Evolutionary conservation across 306 rosid genomes (phyloP), one percentile per base, ranked within the genome.

Genomic region (Cucurbita pepo): DNA sequence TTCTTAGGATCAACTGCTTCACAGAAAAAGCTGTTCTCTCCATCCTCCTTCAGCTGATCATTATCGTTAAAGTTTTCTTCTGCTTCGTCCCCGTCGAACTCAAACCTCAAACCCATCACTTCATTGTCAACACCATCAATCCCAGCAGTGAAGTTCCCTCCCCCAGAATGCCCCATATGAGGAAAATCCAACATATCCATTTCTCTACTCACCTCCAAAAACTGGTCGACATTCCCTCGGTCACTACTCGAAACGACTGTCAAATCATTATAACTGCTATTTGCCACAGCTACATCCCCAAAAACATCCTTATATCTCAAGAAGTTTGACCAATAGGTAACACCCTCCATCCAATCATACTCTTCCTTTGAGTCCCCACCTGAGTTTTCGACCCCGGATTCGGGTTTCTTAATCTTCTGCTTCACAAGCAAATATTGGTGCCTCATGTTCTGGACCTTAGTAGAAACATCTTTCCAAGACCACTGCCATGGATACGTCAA

Each of bases 371-470:
- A 79, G 60, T 82, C 92, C 56, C 80, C 85, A 25, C 81, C 82
- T 1, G 83, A 79, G 55, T 70, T 75, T 56, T 77, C 87, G 10
- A 54, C 76, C 2, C 80, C 74, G 2, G 84, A 73, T 37, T 88
- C 96, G 0, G 86, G 90, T 69, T 89, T 90, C 88, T 90, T 94
- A 61, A 94, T 85, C 89, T 94, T 94, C 87, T 94, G 98, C 85
- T 94, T 90, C 45, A 90, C 98, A 44, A 94, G 91, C 75, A 90
- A 54, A 82, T 89, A 94, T 83, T 94, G 98, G 56, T 94, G 98
- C 86, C 98, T 75, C 97, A 94, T 94, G 78, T 94, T 94, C 86
- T 94, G 98, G 36, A 94, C 98, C 86, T 94, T 90, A 19, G 98
- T 94, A 40, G 97, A 90, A 50, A 90, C 97, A 50, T 94, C 98